Conservation (phyloP, 768 basidiomycete genomes). For the Tylopilus sp. region DNA sequence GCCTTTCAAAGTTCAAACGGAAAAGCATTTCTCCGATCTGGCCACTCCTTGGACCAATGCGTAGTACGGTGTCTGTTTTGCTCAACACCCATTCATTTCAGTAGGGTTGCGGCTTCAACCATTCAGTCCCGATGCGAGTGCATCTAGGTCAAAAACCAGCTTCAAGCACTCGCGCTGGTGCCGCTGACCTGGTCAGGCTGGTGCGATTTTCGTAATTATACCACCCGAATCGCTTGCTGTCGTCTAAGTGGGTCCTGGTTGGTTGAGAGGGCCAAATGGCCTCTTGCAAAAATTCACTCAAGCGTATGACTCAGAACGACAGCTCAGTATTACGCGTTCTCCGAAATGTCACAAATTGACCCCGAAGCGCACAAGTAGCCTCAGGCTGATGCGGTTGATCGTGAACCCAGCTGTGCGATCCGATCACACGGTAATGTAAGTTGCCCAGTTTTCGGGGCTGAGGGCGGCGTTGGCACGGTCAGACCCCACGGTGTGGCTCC, state of each 20-base stretch:
- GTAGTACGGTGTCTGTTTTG: no score
- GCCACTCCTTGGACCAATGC: no score
- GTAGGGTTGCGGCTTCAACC: no score
- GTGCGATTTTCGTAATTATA: not conserved
- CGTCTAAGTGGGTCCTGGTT: no score
- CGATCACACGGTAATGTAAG: conserved; percentile 17
- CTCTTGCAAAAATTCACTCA: not conserved
- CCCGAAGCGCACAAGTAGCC: not conserved
- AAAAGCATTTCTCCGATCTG: no score
- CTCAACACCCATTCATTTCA: no score
- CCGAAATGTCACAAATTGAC: not conserved
- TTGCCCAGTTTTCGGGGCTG: not conserved
- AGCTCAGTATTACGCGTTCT: not conserved
- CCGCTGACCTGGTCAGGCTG: not conserved
- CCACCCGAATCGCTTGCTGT: not conserved
- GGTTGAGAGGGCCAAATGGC: not conserved
- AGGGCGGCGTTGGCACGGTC: not conserved
- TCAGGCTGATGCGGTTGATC: not conserved
- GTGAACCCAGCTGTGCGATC: not conserved
- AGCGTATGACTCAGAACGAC: not conserved
- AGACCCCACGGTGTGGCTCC: conserved; percentile 6
- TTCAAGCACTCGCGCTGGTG: not conserved
- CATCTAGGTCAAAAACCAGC: no score
- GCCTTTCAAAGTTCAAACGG: not conserved
- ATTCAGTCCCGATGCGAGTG: no score